Conservation (phyloP, 1,284 basidiomycete species). For the Amylostereum chailletii region DNA sequence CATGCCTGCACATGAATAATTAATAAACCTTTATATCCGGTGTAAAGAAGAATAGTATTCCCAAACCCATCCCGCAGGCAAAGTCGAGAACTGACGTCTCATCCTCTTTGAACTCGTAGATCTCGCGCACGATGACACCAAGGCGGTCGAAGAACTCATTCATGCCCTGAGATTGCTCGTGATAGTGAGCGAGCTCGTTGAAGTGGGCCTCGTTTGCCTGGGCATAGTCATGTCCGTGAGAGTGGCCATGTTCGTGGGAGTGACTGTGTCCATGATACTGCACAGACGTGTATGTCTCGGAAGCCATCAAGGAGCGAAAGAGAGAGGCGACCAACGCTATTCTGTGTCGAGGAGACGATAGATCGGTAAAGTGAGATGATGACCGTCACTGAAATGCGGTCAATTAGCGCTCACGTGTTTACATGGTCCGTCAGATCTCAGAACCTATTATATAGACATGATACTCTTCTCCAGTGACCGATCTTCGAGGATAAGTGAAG, state of each 20-base stretch:
- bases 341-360: no score
- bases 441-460: no score
- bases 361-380: no score
- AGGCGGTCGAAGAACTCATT: slow-evolving; percentile 24
- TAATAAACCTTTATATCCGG: background rate
- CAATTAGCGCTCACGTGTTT: no score
- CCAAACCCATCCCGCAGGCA: slow-evolving; percentile 59
- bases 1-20: slow-evolving; percentile 30
- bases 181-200: slow-evolving; percentile 20
- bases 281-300: no score
- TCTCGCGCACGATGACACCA: slow-evolving; percentile 31
- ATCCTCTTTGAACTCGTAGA: slow-evolving; percentile 45
- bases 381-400: no score
- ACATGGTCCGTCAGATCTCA: no score
- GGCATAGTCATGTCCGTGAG: slow-evolving; percentile 14
- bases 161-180: slow-evolving; percentile 19
- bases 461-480: no score
- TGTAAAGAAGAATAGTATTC: background rate
- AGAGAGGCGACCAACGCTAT: no score
- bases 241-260: background rate
- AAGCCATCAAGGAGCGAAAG: no score
- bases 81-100: slow-evolving; percentile 56
- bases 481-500: no score
- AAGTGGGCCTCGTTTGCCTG: slow-evolving; percentile 25
- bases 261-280: background rate